A percentile compares a stretch with the other conserved stretches of the same genome.
Evolutionary conservation across 352 stramenopile species (phyloP).

Genomic region (Pythium brachiatum): DNA sequence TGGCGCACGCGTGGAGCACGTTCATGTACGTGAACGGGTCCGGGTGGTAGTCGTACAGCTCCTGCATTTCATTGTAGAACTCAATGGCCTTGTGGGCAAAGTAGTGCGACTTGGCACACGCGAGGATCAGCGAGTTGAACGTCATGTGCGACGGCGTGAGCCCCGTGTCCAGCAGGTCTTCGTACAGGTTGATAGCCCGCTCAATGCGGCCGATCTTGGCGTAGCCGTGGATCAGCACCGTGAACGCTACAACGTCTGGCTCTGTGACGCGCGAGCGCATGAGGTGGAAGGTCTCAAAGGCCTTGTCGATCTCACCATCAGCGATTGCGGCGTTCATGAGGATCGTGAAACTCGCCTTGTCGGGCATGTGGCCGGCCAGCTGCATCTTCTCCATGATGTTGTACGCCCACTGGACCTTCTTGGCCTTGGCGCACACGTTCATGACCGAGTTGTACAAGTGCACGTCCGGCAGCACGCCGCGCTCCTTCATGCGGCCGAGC

Average conservation of each 20-base stretch:
- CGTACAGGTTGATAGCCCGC: conserved; percentile 66
- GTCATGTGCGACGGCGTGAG: conserved; percentile 70
- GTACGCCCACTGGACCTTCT: conserved; percentile 68
- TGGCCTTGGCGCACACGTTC: conserved; percentile 72
- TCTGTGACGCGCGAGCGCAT: conserved; percentile 75
- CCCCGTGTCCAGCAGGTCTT: conserved; percentile 69
- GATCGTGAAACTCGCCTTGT: conserved; percentile 73
- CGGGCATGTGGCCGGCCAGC: conserved; percentile 59
- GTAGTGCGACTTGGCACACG: conserved; percentile 81
- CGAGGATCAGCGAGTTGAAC: conserved; percentile 79
- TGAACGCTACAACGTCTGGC: conserved; percentile 71
- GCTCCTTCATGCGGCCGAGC: conserved; percentile 79
- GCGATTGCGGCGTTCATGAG: conserved; percentile 78
- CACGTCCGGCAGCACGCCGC: conserved; percentile 51
- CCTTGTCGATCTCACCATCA: conserved; percentile 70
- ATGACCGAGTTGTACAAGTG: conserved; percentile 81
- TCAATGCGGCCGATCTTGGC: conserved; percentile 74
- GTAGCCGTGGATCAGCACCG: conserved; percentile 69
- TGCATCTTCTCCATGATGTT: conserved; percentile 88
- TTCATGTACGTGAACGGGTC: conserved; percentile 79
- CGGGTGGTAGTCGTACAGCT: conserved; percentile 80
- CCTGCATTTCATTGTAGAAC: conserved; percentile 87
- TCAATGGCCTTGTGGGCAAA: conserved; percentile 83
- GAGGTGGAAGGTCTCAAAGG: conserved; percentile 83
- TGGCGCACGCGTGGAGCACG: conserved; percentile 72